Percentiles rank a stretch among this genome's conserved stretches.
Evolutionary conservation across 2,329 filamentous ascomycete genomes (phyloP).

Genomic region (Beauveria varroae): DNA sequence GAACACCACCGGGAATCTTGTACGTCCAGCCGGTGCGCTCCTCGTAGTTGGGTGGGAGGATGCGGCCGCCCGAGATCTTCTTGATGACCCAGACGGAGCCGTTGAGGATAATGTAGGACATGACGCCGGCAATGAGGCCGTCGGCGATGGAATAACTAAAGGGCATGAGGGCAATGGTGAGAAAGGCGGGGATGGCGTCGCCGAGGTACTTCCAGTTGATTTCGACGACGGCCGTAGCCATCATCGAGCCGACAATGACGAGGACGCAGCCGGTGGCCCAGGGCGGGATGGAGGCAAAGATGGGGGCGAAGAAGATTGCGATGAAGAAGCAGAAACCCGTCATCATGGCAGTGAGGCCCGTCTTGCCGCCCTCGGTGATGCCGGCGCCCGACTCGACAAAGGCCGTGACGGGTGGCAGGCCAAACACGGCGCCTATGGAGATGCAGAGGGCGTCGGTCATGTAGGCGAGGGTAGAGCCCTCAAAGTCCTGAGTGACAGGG

Average conservation of each 20-base stretch:
- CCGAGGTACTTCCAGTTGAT: conserved; percentile 88
- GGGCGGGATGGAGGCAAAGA: conserved; percentile 81
- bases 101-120: conserved; percentile 72
- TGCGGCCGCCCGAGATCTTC: conserved; percentile 56
- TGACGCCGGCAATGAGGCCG: conserved; percentile 73
- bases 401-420: conserved; percentile 73
- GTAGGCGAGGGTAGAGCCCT: conserved; percentile 77
- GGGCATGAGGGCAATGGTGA: conserved; percentile 79
- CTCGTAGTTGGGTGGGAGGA: conserved; percentile 67
- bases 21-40: conserved; percentile 77
- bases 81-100: conserved; percentile 61
- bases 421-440: conserved; percentile 71
- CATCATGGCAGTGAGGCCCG: conserved; percentile 72
- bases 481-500: conserved; percentile 77
- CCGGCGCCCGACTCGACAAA: conserved; percentile 87
- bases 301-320: conserved; percentile 81
- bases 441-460: conserved; percentile 73
- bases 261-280: conserved; percentile 89
- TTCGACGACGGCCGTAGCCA: conserved; percentile 68
- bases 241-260: conserved; percentile 80
- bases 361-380: conserved; percentile 80
- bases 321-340: conserved; percentile 81
- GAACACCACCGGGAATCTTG: conserved; percentile 63
- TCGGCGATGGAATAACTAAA: conserved; percentile 87
- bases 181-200: conserved; percentile 76